Evolutionary conservation across 371 early-diverging fungal genomes (phyloP).

Genomic region (Haplosporangium sp.): DNA sequence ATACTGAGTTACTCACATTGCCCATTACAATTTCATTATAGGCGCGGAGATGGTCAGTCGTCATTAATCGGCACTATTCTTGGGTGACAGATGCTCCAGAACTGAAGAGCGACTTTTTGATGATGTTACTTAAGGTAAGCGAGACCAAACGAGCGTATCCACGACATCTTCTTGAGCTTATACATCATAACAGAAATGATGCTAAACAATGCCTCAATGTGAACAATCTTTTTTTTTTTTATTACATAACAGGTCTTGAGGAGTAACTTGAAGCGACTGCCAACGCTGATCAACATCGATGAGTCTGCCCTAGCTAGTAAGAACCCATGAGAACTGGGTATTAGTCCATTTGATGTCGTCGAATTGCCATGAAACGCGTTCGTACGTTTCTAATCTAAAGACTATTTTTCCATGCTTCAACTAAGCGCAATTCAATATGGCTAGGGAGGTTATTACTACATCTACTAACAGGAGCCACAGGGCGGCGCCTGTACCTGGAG

Average conservation of each 20-base stretch:
- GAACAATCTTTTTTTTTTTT: neutral
- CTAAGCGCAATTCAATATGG: constrained; percentile 43
- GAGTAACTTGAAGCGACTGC: constrained; percentile 49
- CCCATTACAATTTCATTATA: neutral
- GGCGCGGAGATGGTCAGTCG: constrained; percentile 46
- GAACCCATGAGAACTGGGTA: neutral
- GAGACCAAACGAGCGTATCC: no score
- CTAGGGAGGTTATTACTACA: constrained; percentile 26
- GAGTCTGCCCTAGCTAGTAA: constrained; percentile 48
- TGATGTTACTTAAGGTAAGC: constrained; percentile 52
- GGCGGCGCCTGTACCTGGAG: constrained; percentile 25
- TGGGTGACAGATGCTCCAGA: constrained; percentile 50
- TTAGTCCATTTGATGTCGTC: neutral
- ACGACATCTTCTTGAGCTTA: no score
- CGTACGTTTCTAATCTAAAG: neutral
- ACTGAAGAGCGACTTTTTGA: constrained; percentile 47
- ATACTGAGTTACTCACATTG: neutral
- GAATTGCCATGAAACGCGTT: neutral
- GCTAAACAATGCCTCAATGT: neutral
- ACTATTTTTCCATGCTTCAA: neutral
- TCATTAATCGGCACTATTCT: constrained; percentile 45
- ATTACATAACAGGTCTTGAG: constrained; percentile 32
- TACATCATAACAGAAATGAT: neutral
- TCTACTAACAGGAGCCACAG: constrained; percentile 15
- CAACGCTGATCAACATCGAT: constrained; percentile 50